A percentile compares a stretch with the other conserved stretches of the same genome.
phyloP scores from a whole-genome alignment of 2,329 filamentous ascomycete genomes.

The Chaetoscypha palmicola region DNA sequence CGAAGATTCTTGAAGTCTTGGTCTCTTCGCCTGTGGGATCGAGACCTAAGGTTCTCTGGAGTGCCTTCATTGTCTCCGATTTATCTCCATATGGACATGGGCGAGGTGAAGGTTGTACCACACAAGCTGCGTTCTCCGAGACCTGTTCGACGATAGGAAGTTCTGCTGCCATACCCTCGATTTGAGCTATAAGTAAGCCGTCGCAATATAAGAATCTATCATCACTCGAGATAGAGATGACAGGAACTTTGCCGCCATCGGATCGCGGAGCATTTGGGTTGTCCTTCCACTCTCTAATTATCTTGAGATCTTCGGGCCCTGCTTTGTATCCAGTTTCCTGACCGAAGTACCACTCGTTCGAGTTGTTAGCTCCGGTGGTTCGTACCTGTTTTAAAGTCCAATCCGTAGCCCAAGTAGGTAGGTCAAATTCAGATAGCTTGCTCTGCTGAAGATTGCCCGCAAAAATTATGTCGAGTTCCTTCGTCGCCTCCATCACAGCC shows the following conservation, averaged over 20 bases:
- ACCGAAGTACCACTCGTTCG: slow-evolving; percentile 1
- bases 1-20: background rate
- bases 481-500: background rate
- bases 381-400: slow-evolving; percentile 1
- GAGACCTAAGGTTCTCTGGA: background rate
- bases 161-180: background rate
- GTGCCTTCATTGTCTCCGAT: background rate
- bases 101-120: background rate
- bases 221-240: background rate
- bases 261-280: background rate
- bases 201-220: background rate
- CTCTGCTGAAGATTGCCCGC: background rate
- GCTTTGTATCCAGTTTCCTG: no score
- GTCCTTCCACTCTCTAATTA: no score
- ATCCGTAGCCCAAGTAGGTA: slow-evolving; percentile 1
- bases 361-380: background rate
- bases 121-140: background rate
- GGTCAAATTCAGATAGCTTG: background rate
- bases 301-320: no score
- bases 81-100: background rate
- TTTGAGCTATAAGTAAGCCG: background rate
- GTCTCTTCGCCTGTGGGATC: background rate
- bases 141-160: background rate
- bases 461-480: slow-evolving; percentile 1
- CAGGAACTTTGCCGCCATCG: background rate